Base-by-base conservation (phyloP, 805 yeast genomes). In the Wickerhamiella sergipiensis region DNA sequence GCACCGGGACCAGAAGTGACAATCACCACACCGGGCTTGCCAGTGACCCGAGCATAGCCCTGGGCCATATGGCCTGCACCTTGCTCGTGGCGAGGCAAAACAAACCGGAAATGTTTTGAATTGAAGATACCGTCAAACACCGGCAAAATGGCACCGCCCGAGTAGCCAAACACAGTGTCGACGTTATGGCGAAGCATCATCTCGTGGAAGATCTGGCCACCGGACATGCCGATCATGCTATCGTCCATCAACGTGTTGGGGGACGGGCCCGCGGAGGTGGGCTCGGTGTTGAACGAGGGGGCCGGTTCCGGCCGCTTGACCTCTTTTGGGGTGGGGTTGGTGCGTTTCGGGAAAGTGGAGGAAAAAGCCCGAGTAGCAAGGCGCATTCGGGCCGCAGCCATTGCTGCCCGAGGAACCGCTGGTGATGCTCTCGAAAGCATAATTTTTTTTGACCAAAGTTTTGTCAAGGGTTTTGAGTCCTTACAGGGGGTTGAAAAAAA, bases 11-110 rank as follows among this genome's bases (percentile, higher is more conserved):
- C 98, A 1, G 96, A 87, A n/a, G 98, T 92, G 49, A 92, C 98
- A 61, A 92, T 73, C 47, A 92, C 97, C 57, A 92, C 95, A 71
- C 98, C 98, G 13, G 97, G 94, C 69, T 86, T 92, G 53, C 97
- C 98, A 18, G 80, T 71, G 42, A 95, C 98, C 59, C 95, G 77
- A 51, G 98, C 97, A 60, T 92, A 92, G 53, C 98, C 98, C 71
- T 92, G 97, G 51, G 98, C 98, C 97, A 92, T 92, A 70, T 92
- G 98, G 49, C 98, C 98, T 17, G 97, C 98, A 67, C 98, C 98
- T 71, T 92, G 98, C 70, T 92, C 98, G 68, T 92, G 97, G 62
- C 94, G 79, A 47, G 98, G 98, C 57, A 92, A 73, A 51, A 92
- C 85, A 65, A 92, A 92, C 59, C 82, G 79, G 75, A 92, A 90